A percentile compares a stretch with the other conserved stretches of the same genome.
phyloP scores from a whole-genome alignment of 345 rosid genomes.

The Camelina neglecta region DNA sequence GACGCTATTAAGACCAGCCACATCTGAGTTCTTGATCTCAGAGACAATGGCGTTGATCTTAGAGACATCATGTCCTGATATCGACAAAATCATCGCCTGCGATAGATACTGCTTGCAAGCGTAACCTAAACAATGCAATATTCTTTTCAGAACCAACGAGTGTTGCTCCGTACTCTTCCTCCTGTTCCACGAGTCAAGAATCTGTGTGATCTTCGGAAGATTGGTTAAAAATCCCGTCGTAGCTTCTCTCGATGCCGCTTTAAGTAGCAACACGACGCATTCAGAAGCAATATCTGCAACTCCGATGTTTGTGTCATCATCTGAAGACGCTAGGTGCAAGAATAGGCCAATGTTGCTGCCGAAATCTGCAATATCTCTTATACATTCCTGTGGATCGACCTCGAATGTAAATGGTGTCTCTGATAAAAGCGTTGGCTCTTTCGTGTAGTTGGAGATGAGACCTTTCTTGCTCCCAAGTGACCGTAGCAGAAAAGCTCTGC shows the following conservation, averaged over 20 bases:
- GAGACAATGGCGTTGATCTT: slow-evolving; percentile 63
- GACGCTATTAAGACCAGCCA: slow-evolving; percentile 57
- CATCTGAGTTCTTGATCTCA: slow-evolving; percentile 66
- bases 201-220: slow-evolving; percentile 66
- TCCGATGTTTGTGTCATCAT: slow-evolving; percentile 53
- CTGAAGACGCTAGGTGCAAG: slow-evolving; percentile 59
- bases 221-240: slow-evolving; percentile 81
- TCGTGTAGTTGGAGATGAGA: slow-evolving; percentile 45
- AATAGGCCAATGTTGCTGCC: slow-evolving; percentile 72
- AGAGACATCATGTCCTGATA: slow-evolving; percentile 64
- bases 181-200: slow-evolving; percentile 68
- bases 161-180: slow-evolving; percentile 42
- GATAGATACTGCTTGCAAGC: slow-evolving; percentile 80
- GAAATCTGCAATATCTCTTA: slow-evolving; percentile 83
- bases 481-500: slow-evolving; percentile 75
- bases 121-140: slow-evolving; percentile 78
- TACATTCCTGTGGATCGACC: slow-evolving; percentile 58
- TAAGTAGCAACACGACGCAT: slow-evolving; percentile 71
- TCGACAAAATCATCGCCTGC: slow-evolving; percentile 87
- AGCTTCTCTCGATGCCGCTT: slow-evolving; percentile 94
- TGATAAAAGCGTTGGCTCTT: slow-evolving; percentile 67
- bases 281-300: slow-evolving; percentile 79
- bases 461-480: slow-evolving; percentile 65
- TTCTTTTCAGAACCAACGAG: slow-evolving; percentile 59
- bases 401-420: slow-evolving; percentile 55